Evolutionary conservation across 371 early-diverging fungal species (phyloP).

Genomic region (Apophysomyces elegans): DNA sequence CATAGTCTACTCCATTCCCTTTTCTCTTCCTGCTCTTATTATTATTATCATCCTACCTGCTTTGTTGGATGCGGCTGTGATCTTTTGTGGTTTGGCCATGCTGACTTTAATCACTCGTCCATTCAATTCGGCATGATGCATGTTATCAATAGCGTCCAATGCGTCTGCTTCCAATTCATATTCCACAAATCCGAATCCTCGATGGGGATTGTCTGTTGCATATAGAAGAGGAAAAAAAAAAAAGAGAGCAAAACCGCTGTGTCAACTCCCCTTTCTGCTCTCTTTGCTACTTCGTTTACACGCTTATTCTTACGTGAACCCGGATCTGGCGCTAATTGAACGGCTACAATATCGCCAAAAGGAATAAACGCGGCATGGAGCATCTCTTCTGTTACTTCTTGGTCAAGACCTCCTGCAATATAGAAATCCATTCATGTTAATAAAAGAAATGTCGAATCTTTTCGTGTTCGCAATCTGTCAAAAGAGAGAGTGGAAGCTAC

Average conservation of each 20-base stretch:
- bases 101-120: slow-evolving; percentile 91
- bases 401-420: slow-evolving; percentile 79
- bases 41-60: slow-evolving; percentile 47
- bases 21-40: background rate
- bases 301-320: slow-evolving; percentile 56
- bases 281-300: background rate
- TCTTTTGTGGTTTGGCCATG: slow-evolving; percentile 74
- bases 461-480: background rate
- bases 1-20: too few species aligned
- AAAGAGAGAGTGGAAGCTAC: background rate
- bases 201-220: slow-evolving; percentile 65
- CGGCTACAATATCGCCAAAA: slow-evolving; percentile 93
- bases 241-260: too few species aligned
- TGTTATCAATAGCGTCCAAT: slow-evolving; percentile 90
- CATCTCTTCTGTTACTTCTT: slow-evolving; percentile 75
- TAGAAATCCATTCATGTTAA: too few species aligned
- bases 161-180: slow-evolving; percentile 89
- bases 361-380: slow-evolving; percentile 93
- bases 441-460: background rate
- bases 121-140: slow-evolving; percentile 88
- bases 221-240: too few species aligned
- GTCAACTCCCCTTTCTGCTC: background rate
- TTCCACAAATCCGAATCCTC: slow-evolving; percentile 96
- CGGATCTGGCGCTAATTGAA: slow-evolving; percentile 84
- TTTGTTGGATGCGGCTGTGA: slow-evolving; percentile 62